Base-by-base conservation (phyloP, 345 rosid genomes). In the Nasturtium officinale region DNA sequence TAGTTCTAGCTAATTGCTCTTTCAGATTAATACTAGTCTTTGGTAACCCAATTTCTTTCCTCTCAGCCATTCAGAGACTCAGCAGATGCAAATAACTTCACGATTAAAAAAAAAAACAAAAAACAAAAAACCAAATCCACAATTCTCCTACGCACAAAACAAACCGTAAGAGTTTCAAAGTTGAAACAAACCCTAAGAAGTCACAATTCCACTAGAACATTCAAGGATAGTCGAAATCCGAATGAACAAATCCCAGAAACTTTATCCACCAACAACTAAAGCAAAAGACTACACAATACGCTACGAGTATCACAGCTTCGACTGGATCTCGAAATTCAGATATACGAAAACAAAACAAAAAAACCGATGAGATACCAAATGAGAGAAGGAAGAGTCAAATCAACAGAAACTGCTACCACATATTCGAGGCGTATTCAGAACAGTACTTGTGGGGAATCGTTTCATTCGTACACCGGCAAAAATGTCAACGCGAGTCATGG, bases 1-100 rank as follows among this genome's bases (percentile, higher is more conserved):
- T 89, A 21, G 83, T 83, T 79, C 88, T 86, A 3, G 90, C 90
- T 11, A 84, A 63, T 61, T 85, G 97, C 63, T 90, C 97, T 75
- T 74, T 90, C 61, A 89, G 78, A 72, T 84, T 87, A 65, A 66
- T 30, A 16, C 72, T 79, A 69, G 82, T 59, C 79, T 73, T 85
- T 2, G 78, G 89, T 26, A 86, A 76, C 66, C 83, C 90, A 62
- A 89, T 30, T 16, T 81, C 90, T 81, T 79, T 79, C 72, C 65
- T 84, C 73, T 82, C 90, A 5, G 83, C 82, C 98, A 89, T 95
- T 78, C 77, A 65, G 37, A 74, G 37, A 76, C 50, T 33, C 55
- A 65, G 20, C 25, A 58, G 42, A 62, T 5, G 35, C 53, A 73
- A 67, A 78, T 38, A 54, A 45, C 56, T 67, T 61, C 48, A 66